Base-by-base conservation (phyloP, 2,329 filamentous ascomycete genomes). In the Clonostachys chloroleuca region DNA sequence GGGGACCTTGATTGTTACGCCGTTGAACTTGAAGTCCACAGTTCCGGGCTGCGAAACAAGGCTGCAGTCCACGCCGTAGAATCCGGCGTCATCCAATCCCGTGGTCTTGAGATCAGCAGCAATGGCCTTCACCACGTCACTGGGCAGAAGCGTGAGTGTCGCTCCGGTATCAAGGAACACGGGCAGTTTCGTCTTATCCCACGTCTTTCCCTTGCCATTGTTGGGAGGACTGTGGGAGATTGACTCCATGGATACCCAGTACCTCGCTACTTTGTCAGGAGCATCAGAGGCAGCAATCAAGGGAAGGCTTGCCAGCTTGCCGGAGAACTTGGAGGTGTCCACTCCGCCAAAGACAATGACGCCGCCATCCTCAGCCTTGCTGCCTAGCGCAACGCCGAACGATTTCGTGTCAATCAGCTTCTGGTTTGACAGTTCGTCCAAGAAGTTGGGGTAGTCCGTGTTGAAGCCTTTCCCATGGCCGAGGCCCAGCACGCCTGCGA, bases 111-210 rank as follows among this genome's bases (percentile, higher is more conserved):
- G 74, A 52, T 77, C 73, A 18, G 62, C 56, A 17, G 74, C 74
- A 34, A 83, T 73, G 40, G 57, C 52, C n/a, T 64, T 56, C 40
- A 77, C 77, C 34, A 89, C 64, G 17, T 62, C 59, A 47, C 77
- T 66, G 2, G 86, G 86, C 2, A 90, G 70, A 47, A 88, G 78
- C 44, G 80, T 85, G 56, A 88, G 70, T 13, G 83, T 87, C 20
- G 82, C 83, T 7, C 86, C 86, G 24, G 81, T 86, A 65, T 90
- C 86, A 40, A 89, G 74, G 46, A 89, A 81, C 12, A 86, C 84
- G 12, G 80, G 71, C 54, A 74, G 66, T 14, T 54, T 55, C 41
- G 66, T 66, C 56, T 63, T 63, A 37, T 57, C 45, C 52, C 73
- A 74, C 17, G 49, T 34, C 36, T 45, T 41, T 8, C 46, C 49